phyloP scores from a whole-genome alignment of 2,329 filamentous ascomycete genomes.

The Alternaria brassicicola region DNA sequence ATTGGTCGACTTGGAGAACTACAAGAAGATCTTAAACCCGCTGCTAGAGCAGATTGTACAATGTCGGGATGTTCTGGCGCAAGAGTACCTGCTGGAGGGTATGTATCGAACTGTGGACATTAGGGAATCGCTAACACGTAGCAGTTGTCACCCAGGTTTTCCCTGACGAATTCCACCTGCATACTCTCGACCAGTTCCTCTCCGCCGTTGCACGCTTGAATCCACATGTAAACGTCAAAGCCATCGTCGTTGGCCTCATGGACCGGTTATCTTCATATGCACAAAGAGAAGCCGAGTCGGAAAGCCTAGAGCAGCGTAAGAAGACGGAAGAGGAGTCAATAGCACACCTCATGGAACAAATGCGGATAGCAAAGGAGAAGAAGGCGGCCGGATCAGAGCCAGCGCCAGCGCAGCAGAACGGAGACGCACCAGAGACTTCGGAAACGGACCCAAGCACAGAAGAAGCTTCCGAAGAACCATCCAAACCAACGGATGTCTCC shows the following conservation, averaged over 20 bases:
- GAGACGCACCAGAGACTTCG: constrained; percentile 31
- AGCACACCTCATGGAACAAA: constrained; percentile 74
- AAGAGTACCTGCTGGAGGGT: constrained; percentile 93
- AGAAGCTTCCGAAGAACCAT: constrained; percentile 37
- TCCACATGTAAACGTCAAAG: constrained; percentile 96
- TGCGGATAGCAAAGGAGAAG: constrained; percentile 70
- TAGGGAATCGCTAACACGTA: constrained; percentile 30
- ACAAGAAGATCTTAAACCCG: constrained; percentile 90
- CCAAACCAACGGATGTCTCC: constrained; percentile 34
- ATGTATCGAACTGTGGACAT: constrained; percentile 11
- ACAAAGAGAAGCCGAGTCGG: constrained; percentile 80
- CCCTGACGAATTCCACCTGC: constrained; percentile 96
- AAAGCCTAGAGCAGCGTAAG: constrained; percentile 71
- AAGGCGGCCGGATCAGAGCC: constrained; percentile 42
- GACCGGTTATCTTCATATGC: constrained; percentile 93
- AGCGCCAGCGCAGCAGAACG: constrained; percentile 42
- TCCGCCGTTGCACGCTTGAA: constrained; percentile 92
- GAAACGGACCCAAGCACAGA: constrained; percentile 33
- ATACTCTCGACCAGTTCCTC: constrained; percentile 93
- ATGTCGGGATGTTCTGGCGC: constrained; percentile 93
- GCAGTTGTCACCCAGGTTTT: constrained; percentile 96
- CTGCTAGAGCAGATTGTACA: constrained; percentile 96
- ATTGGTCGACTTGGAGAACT: constrained; percentile 90
- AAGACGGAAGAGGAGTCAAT: constrained; percentile 86
- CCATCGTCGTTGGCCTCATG: constrained; percentile 97